phyloP scores from a whole-genome alignment of 1,284 basidiomycete species.

The Caloboletus firmus region DNA sequence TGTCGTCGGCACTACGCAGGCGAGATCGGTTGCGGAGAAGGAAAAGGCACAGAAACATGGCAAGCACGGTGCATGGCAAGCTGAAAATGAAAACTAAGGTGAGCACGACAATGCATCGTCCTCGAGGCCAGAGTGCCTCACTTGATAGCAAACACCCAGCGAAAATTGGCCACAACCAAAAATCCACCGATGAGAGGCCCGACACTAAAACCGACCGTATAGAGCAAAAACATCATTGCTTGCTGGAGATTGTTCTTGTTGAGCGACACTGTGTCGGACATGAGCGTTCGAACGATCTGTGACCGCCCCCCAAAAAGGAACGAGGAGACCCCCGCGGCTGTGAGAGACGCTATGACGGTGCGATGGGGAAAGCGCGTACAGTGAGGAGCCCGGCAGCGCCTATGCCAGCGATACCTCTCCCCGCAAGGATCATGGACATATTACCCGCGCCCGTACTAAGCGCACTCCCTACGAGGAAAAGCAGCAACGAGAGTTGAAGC shows the following conservation, averaged over 20 bases:
- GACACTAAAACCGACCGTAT: constrained; percentile 43
- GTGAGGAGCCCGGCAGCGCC: constrained; percentile 51
- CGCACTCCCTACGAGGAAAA: constrained; percentile 49
- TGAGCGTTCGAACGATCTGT: constrained; percentile 45
- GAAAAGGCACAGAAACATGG: constrained; percentile 42
- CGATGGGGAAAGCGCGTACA: constrained; percentile 29
- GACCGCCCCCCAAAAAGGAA: not conserved
- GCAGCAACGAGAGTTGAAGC: constrained; percentile 43
- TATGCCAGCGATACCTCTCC: constrained; percentile 49
- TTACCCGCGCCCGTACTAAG: constrained; percentile 47
- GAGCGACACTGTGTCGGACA: constrained; percentile 46
- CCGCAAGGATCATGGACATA: constrained; percentile 47
- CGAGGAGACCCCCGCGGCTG: not conserved
- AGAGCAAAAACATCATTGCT: constrained; percentile 43
- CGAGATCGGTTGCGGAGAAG: constrained; percentile 38
- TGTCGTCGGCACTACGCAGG: constrained; percentile 27
- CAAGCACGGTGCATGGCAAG: constrained; percentile 32
- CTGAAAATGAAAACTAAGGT: constrained; percentile 3
- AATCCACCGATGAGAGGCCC: constrained; percentile 51
- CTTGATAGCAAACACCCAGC: constrained; percentile 60
- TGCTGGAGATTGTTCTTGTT: constrained; percentile 46
- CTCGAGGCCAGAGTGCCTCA: constrained; percentile 20
- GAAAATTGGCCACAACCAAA: constrained; percentile 42
- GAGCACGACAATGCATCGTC: not conserved
- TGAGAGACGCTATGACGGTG: not conserved